Conservation (phyloP, 164 flowering plant species). For the Vitis riparia region DNA sequence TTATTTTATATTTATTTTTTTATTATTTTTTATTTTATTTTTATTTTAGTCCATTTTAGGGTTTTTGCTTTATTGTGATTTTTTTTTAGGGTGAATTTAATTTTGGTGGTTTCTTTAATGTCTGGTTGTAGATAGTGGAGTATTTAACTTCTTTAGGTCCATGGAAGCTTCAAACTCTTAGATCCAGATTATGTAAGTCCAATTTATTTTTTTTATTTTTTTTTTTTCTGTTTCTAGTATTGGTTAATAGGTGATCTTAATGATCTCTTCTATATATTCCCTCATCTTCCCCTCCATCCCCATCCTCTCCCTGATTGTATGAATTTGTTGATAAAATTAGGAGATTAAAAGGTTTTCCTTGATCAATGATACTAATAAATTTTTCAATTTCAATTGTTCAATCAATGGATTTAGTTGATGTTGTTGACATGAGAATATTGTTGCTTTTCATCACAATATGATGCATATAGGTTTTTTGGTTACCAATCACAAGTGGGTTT, state of each 20-base stretch:
- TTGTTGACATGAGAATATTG: not conserved
- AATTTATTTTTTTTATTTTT: not conserved
- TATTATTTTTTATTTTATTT: not conserved
- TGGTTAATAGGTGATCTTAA: not conserved
- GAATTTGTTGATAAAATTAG: not conserved
- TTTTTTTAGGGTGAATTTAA: not conserved
- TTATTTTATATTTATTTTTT: not conserved
- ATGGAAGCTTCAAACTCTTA: constrained; percentile 7
- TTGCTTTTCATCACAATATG: not conserved
- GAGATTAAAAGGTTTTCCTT: not conserved
- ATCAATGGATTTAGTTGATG: not conserved
- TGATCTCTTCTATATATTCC: not conserved
- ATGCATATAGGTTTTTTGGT: not conserved
- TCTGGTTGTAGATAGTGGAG: constrained; percentile 13
- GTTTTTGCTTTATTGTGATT: not conserved
- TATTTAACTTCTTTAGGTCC: constrained; percentile 20
- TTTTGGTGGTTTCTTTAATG: not conserved
- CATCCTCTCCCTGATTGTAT: not conserved
- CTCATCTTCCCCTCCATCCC: too few species aligned
- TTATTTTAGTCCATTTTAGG: not conserved
- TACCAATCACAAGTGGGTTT: too few species aligned
- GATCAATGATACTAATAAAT: not conserved
- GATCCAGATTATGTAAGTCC: constrained; percentile 23
- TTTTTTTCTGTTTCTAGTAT: not conserved
- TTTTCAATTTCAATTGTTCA: not conserved